A percentile compares a stretch with the other conserved stretches of the same genome.
These are phyloP conservation scores for Cyclanthera cordifolia DNA, from an alignment of 306 rosid species.

Conservation along the genomic window DNA sequence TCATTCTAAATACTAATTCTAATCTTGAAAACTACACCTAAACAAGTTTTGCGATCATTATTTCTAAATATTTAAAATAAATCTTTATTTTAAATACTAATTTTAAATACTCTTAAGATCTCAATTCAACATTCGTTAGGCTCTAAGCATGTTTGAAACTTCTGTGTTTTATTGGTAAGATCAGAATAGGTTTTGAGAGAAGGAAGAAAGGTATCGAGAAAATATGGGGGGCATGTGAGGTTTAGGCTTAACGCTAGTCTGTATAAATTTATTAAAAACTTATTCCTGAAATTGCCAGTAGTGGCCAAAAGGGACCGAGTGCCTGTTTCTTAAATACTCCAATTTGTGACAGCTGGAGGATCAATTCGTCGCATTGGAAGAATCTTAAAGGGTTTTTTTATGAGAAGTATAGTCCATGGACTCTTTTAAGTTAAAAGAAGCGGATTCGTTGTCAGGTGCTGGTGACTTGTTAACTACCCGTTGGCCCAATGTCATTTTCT, in stretches of 20 bases:
- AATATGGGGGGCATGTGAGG: slow-evolving; percentile 4
- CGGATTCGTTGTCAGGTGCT: slow-evolving; percentile 9
- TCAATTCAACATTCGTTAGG: too few species aligned
- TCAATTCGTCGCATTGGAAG: not conserved
- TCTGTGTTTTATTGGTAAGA: not conserved
- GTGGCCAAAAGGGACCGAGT: slow-evolving; percentile 13
- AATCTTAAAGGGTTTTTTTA: not conserved
- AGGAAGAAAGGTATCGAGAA: not conserved
- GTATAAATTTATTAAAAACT: not conserved
- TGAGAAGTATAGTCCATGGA: slow-evolving; percentile 7
- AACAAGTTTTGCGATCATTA: too few species aligned
- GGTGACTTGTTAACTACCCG: slow-evolving; percentile 13
- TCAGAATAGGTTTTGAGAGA: not conserved
- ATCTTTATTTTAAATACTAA: too few species aligned
- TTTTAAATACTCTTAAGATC: too few species aligned
- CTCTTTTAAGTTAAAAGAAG: slow-evolving; percentile 10
- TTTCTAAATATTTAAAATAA: too few species aligned
- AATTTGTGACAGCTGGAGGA: slow-evolving; percentile 12
- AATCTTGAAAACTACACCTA: too few species aligned
- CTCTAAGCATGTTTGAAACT: not conserved
- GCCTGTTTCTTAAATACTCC: slow-evolving; percentile 3
- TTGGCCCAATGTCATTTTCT: not conserved
- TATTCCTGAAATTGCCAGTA: slow-evolving; percentile 6
- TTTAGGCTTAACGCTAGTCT: not conserved
- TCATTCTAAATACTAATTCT: too few species aligned